A percentile compares a stretch with the other conserved stretches of the same genome.
These are phyloP conservation scores for Isabelozyma rhagii DNA, from an alignment of 805 yeast genomes.

Conservation along the genomic window DNA sequence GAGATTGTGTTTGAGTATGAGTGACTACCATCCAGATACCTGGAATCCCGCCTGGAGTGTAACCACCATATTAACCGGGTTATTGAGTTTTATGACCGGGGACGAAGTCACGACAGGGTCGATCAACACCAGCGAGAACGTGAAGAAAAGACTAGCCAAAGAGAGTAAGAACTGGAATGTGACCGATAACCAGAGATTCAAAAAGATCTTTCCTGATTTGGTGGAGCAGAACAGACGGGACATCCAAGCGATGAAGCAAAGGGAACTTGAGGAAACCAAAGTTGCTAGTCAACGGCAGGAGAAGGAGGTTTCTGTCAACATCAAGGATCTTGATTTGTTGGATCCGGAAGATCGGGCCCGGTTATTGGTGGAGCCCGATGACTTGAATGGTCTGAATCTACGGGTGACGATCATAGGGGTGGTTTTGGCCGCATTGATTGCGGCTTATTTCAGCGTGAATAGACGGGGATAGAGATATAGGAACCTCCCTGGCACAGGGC, in stretches of 20 bases:
- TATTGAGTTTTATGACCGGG: slow-evolving; percentile 89
- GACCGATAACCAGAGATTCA: slow-evolving; percentile 54
- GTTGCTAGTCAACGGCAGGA: slow-evolving; percentile 1
- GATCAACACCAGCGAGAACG: slow-evolving; percentile 57
- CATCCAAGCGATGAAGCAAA: slow-evolving; percentile 13
- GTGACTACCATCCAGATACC: slow-evolving; percentile 89
- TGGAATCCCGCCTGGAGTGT: slow-evolving; percentile 99
- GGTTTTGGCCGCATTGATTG: slow-evolving; percentile 28
- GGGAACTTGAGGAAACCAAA: slow-evolving; percentile 6
- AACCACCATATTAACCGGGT: slow-evolving; percentile 79
- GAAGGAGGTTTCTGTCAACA: slow-evolving; percentile 17
- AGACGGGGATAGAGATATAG: slow-evolving; percentile 5
- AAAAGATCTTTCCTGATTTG: slow-evolving; percentile 66
- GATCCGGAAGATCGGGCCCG: slow-evolving; percentile 72
- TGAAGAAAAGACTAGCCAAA: slow-evolving; percentile 55
- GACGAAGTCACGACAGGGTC: slow-evolving; percentile 84
- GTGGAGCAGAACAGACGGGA: slow-evolving; percentile 41
- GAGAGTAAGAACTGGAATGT: slow-evolving; percentile 61
- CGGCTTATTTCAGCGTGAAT: slow-evolving; percentile 20
- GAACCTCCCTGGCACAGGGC: background rate
- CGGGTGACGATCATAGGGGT: slow-evolving; percentile 26
- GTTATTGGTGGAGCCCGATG: slow-evolving; percentile 19
- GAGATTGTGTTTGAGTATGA: slow-evolving; percentile 84
- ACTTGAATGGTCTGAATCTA: slow-evolving; percentile 4
- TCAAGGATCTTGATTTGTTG: slow-evolving; percentile 33